These are phyloP conservation scores for Aspergillus uvarum DNA, from an alignment of 2,329 filamentous ascomycete species.

Conservation along the genomic window DNA sequence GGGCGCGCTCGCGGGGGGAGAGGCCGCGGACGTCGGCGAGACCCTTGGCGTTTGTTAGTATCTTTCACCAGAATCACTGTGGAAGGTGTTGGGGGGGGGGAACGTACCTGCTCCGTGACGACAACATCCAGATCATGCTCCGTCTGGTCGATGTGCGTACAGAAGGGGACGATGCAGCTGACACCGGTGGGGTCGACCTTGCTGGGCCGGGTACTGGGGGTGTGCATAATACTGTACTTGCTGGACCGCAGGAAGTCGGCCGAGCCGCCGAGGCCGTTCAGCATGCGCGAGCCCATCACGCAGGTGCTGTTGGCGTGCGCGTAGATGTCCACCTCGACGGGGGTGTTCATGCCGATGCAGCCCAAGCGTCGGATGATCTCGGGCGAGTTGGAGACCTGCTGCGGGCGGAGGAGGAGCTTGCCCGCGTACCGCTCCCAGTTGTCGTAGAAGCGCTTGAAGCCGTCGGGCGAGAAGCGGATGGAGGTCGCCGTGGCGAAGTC, in stretches of 20 bases:
- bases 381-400: slow-evolving; percentile 83
- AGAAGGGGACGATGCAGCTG: slow-evolving; percentile 89
- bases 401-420: slow-evolving; percentile 82
- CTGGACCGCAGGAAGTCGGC: slow-evolving; percentile 76
- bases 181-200: slow-evolving; percentile 82
- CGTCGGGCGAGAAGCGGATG: slow-evolving; percentile 85
- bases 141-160: slow-evolving; percentile 87
- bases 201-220: slow-evolving; percentile 73
- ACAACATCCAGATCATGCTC: slow-evolving; percentile 91
- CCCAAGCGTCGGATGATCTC: slow-evolving; percentile 87
- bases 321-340: slow-evolving; percentile 92
- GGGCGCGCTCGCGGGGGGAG: slow-evolving; percentile 73
- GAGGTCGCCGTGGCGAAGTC: slow-evolving; percentile 89
- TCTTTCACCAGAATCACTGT: background rate
- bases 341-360: slow-evolving; percentile 93
- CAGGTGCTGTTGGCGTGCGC: slow-evolving; percentile 89
- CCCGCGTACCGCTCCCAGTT: slow-evolving; percentile 77
- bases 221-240: slow-evolving; percentile 94
- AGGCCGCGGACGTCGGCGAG: slow-evolving; percentile 83
- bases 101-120: slow-evolving; percentile 62
- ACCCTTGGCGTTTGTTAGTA: slow-evolving; percentile 52
- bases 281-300: slow-evolving; percentile 84
- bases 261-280: slow-evolving; percentile 79
- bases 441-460: slow-evolving; percentile 87
- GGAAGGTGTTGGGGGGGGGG: background rate